Conservation (phyloP, 345 rosid genomes). For the Populus pruinosa region DNA sequence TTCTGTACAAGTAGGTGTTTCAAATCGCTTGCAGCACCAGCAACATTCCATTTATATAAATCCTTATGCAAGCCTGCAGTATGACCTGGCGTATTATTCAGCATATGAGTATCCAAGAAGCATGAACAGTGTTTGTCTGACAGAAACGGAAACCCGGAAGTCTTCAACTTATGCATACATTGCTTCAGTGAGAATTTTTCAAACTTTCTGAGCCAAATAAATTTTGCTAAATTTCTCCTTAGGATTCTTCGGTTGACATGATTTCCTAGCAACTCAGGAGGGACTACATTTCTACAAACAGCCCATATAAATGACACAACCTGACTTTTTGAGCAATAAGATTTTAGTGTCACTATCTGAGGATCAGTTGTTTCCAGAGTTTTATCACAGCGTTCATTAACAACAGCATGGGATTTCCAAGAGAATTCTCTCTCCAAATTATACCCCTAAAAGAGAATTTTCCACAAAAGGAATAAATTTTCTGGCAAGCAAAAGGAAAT, state of each 20-base stretch:
- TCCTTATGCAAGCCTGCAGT: conserved; percentile 18
- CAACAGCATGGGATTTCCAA: conserved; percentile 18
- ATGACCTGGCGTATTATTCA: conserved; percentile 15
- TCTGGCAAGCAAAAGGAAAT: conserved; percentile 4
- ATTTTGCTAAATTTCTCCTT: conserved; percentile 60
- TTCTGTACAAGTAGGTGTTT: conserved; percentile 48
- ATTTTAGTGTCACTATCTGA: conserved; percentile 28
- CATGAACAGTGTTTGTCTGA: conserved; percentile 33
- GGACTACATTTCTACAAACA: conserved; percentile 62
- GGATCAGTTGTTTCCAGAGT: conserved; percentile 14
- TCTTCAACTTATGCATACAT: conserved; percentile 57
- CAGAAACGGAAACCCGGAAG: conserved; percentile 47
- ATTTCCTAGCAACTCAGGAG: conserved; percentile 66
- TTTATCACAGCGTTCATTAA: conserved; percentile 11
- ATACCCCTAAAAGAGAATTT: conserved; percentile 32
- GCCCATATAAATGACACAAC: conserved; percentile 84
- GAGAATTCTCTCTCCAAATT: conserved; percentile 9
- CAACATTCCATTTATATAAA: conserved; percentile 20
- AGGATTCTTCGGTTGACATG: conserved; percentile 60
- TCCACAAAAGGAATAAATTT: neutral
- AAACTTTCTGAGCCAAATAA: conserved; percentile 57
- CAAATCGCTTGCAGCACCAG: conserved; percentile 22
- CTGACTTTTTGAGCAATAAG: conserved; percentile 57
- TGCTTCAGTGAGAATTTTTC: conserved; percentile 64
- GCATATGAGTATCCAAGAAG: conserved; percentile 26